Conservation (phyloP, 2,329 filamentous ascomycete species). For the Arachnopeziza araneosa region DNA sequence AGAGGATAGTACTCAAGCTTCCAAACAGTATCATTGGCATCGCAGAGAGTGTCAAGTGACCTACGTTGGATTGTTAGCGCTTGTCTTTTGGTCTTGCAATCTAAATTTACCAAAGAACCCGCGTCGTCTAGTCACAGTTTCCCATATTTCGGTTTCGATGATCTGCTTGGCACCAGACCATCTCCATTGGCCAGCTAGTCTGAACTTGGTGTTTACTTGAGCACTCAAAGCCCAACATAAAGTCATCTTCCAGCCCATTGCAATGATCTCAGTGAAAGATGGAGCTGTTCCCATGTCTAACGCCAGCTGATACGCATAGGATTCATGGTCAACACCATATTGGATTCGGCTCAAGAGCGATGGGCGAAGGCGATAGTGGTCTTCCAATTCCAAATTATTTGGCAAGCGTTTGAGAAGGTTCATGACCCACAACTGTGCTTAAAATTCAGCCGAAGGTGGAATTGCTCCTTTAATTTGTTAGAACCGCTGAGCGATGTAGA, state of each 20-base stretch:
- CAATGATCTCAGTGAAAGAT: slow-evolving; percentile 31
- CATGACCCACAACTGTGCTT: slow-evolving; percentile 43
- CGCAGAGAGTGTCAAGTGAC: slow-evolving; percentile 5
- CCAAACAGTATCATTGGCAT: slow-evolving; percentile 11
- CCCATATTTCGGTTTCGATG: slow-evolving; percentile 18
- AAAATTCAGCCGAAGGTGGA: slow-evolving; percentile 43
- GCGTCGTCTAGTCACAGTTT: slow-evolving; percentile 10
- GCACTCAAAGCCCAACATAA: slow-evolving; percentile 43
- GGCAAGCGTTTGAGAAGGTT: slow-evolving; percentile 34
- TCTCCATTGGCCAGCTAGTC: slow-evolving; percentile 31
- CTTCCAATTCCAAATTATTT: slow-evolving; percentile 29
- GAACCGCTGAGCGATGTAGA: too few relatives aligned
- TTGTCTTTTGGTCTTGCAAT: not conserved
- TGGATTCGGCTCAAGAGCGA: slow-evolving; percentile 18
- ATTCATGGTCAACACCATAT: slow-evolving; percentile 44
- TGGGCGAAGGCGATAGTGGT: slow-evolving; percentile 36
- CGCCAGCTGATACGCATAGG: slow-evolving; percentile 45
- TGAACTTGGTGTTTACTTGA: slow-evolving; percentile 46
- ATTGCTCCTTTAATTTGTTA: slow-evolving; percentile 34
- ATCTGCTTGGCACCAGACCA: slow-evolving; percentile 13
- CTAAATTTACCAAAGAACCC: slow-evolving; percentile 13
- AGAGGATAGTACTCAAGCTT: slow-evolving; percentile 9
- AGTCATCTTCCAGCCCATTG: slow-evolving; percentile 32
- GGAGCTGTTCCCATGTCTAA: slow-evolving; percentile 42
- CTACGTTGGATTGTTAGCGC: not conserved